Evolutionary conservation across 345 rosid genomes (phyloP).

Genomic region (Arabidopsis suecica): DNA sequence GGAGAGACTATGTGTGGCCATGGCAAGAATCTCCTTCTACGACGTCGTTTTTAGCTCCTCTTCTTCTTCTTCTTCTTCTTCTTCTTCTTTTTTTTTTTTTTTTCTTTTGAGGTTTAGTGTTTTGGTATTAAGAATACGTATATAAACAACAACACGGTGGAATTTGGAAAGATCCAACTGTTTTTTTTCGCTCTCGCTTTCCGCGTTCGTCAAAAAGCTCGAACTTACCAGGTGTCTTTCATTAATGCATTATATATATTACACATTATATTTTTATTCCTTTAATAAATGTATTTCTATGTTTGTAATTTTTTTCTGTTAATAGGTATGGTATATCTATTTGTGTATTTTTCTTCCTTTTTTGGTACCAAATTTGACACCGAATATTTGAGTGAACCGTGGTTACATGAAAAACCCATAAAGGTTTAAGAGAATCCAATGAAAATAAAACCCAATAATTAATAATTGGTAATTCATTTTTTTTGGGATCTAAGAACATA

Average conservation of each 20-base stretch:
- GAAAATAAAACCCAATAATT: no score
- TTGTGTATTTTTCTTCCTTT: not conserved
- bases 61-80: slow-evolving; percentile 7
- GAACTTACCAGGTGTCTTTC: slow-evolving; percentile 16
- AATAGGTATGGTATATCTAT: not conserved
- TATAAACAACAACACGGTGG: slow-evolving; percentile 10
- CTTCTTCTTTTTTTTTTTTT: not conserved
- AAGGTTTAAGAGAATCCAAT: not conserved
- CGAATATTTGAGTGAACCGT: not conserved
- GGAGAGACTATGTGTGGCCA: slow-evolving; percentile 38
- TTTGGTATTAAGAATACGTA: not conserved
- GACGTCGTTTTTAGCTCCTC: slow-evolving; percentile 28
- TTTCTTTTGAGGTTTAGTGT: not conserved
- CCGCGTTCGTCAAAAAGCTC: slow-evolving; percentile 27
- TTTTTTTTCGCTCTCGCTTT: not conserved
- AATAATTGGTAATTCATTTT: no score
- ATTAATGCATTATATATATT: not conserved
- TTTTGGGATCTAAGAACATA: no score
- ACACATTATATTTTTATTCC: not conserved
- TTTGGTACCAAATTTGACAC: not conserved
- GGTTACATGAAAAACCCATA: not conserved
- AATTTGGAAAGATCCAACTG: slow-evolving; percentile 23
- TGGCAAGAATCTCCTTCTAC: slow-evolving; percentile 36
- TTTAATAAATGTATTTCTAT: not conserved
- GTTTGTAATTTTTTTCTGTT: not conserved